These are phyloP conservation scores for Bipolaris zeicola DNA, from an alignment of 2,329 filamentous ascomycete species.

Conservation along the genomic window DNA sequence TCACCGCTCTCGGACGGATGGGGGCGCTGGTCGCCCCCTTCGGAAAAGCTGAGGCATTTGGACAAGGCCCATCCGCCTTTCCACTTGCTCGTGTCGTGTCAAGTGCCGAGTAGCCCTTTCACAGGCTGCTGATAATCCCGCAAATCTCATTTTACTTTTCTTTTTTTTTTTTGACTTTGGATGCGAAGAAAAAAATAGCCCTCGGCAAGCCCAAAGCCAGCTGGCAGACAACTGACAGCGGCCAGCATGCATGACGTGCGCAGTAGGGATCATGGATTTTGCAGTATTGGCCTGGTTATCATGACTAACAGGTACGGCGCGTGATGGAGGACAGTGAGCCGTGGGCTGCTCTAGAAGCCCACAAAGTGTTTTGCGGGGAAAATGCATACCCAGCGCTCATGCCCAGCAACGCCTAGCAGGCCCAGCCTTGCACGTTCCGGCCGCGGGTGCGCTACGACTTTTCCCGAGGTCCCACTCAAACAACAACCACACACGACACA, in stretches of 20 bases:
- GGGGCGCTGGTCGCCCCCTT: constrained; percentile 12
- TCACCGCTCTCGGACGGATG: constrained; percentile 33
- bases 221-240: not conserved
- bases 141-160: not conserved
- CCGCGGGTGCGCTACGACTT: constrained; percentile 37
- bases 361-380: constrained; percentile 32
- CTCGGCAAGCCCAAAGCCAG: not conserved
- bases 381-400: constrained; percentile 22
- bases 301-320: constrained; percentile 2
- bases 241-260: not conserved
- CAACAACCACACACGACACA: constrained; percentile 10
- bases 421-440: constrained; percentile 23
- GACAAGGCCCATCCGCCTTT: not conserved
- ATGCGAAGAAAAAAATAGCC: not conserved
- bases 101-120: constrained; percentile 17
- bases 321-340: not conserved
- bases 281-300: not conserved
- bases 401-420: constrained; percentile 10
- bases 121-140: constrained; percentile 12
- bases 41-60: constrained; percentile 36
- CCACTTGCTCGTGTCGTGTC: constrained; percentile 6
- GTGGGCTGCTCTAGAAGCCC: constrained; percentile 22
- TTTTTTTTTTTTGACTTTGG: too few relatives aligned
- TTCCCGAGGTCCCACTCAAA: constrained; percentile 24
- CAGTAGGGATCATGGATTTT: not conserved